Evolutionary conservation across 2,329 filamentous ascomycete genomes (phyloP).

Genomic region (Aspergillus hiratsukae): DNA sequence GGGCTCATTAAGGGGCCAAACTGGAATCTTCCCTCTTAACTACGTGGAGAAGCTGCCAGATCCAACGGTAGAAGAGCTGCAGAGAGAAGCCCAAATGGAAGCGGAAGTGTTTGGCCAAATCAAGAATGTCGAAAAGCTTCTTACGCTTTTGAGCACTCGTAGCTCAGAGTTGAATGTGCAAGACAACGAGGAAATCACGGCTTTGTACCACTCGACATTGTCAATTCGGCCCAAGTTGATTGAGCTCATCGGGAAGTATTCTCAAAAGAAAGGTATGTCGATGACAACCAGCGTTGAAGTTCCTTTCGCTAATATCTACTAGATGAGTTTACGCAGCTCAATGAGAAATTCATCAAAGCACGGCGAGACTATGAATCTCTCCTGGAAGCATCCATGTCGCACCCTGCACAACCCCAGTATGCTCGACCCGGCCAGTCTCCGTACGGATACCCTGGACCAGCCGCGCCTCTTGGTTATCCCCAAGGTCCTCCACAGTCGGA

Average conservation of each 20-base stretch:
- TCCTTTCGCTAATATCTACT: slow-evolving; percentile 11
- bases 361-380: slow-evolving; percentile 92
- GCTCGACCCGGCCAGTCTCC: slow-evolving; percentile 51
- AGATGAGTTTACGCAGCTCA: slow-evolving; percentile 98
- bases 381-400: slow-evolving; percentile 94
- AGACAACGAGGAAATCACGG: slow-evolving; percentile 95
- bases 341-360: slow-evolving; percentile 99
- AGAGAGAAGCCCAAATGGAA: slow-evolving; percentile 95
- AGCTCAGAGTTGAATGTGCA: slow-evolving; percentile 74
- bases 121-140: slow-evolving; percentile 72
- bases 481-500: slow-evolving; percentile 50
- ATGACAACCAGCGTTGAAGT: neutral
- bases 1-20: slow-evolving; percentile 87
- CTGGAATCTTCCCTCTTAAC: slow-evolving; percentile 96
- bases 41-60: slow-evolving; percentile 97
- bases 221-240: slow-evolving; percentile 95
- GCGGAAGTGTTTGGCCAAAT: slow-evolving; percentile 72
- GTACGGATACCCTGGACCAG: slow-evolving; percentile 30
- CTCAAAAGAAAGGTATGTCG: slow-evolving; percentile 84
- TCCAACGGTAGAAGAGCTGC: slow-evolving; percentile 87
- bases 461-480: slow-evolving; percentile 30
- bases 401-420: slow-evolving; percentile 76
- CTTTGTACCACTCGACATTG: slow-evolving; percentile 84
- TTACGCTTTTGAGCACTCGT: slow-evolving; percentile 86
- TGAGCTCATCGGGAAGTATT: slow-evolving; percentile 97